Evolutionary conservation across 176 grass and related monocot genomes (phyloP), one percentile per base, ranked within the genome.

Genomic region (Oryza brachyantha): DNA sequence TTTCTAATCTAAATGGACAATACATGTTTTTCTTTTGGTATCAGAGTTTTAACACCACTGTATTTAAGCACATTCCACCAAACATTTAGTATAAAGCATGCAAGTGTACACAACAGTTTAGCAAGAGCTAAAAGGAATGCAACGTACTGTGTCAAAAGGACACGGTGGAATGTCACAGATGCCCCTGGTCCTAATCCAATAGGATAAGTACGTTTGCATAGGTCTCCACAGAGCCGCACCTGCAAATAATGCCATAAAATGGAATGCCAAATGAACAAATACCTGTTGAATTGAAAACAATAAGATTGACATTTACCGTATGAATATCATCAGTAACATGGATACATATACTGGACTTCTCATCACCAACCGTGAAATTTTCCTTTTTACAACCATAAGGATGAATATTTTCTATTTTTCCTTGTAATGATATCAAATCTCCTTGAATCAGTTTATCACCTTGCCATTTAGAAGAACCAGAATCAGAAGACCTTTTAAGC

Each of bases 111-210:
- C 29, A 83, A 38, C 16, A 67, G 38, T 78, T 61, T 21, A 77
- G 3, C 31, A 27, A 58, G 86, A 93, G 16, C 34, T 61, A 68
- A 38, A 79, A 62, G 69, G 61, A 62, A 60, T 74, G 74, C 40
- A 57, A 66, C 86, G 77, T 28, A 97, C 94, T 79, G 73, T 66
- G 69, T 90, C 78, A 97, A 75, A 32, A 91, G 84, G 67, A 93
- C 46, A 11, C 88, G 86, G 61, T 92, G 86, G 73, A 97, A 93
- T 62, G 72, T 97, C 76, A 72, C 89, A 78, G 31, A 78, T 79
- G 88, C 89, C 68, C 88, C 94, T 79, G 75, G 84, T 75, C 86
- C 89, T 28, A 97, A 62, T 77, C 95, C 95, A 92, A 88, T 13
- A 69, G 78, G 88, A 94, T 59, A 91, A 57, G 74, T 68, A 86